These are phyloP conservation scores for Cordyceps farinosa DNA, from an alignment of 2,329 filamentous ascomycete species.

Conservation along the genomic window DNA sequence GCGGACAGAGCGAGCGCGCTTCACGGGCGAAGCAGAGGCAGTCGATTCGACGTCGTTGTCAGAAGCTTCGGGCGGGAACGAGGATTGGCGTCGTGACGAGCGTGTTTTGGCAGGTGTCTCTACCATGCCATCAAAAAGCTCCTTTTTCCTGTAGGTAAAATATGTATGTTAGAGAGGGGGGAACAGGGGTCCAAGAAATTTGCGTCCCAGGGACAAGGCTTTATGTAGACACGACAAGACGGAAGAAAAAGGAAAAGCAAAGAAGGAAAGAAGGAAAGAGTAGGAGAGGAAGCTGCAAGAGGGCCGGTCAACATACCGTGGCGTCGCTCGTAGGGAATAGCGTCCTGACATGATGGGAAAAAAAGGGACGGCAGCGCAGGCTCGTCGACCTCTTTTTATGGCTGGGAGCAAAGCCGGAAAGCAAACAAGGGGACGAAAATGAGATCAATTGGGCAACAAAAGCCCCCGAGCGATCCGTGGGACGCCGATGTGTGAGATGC, in stretches of 20 bases:
- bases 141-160: conserved; percentile 49
- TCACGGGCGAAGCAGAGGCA: conserved; percentile 40
- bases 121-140: conserved; percentile 59
- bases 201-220: neutral
- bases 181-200: neutral
- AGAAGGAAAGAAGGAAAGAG: neutral
- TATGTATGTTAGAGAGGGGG: neutral
- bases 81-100: conserved; percentile 48
- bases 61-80: conserved; percentile 41
- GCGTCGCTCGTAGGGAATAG: conserved; percentile 38
- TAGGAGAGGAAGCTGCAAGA: neutral
- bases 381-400: conserved; percentile 13
- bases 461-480: conserved; percentile 16
- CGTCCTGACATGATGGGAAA: conserved; percentile 32
- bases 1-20: conserved; percentile 39
- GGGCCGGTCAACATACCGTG: conserved; percentile 29
- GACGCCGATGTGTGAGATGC: conserved; percentile 4
- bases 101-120: conserved; percentile 49
- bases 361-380: neutral
- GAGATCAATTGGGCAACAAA: neutral
- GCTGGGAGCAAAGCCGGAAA: neutral
- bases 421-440: neutral
- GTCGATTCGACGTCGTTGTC: conserved; percentile 48
- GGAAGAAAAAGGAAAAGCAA: conserved; percentile 17
- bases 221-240: neutral